phyloP scores from a whole-genome alignment of 495 filamentous ascomycete genomes.

The Neurospora sp. region DNA sequence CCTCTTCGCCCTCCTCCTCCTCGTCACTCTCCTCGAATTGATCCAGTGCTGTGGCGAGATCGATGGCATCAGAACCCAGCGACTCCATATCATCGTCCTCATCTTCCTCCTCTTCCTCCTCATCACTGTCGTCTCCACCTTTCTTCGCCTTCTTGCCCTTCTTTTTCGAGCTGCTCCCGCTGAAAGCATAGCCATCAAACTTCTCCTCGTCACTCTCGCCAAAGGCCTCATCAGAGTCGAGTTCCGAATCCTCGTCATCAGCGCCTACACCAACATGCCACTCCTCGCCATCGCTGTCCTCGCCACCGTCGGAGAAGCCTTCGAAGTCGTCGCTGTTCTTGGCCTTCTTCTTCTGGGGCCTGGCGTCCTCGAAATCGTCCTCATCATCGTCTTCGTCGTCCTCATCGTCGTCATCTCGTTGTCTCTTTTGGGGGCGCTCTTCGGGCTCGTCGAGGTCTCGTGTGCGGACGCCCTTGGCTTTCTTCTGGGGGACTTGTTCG shows the following conservation, averaged over 20 bases:
- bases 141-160: conserved; percentile 24
- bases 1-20: conserved; percentile 25
- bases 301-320: conserved; percentile 32
- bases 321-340: conserved; percentile 30
- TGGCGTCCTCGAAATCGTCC: conserved; percentile 39
- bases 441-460: conserved; percentile 33
- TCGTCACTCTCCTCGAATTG: conserved; percentile 46
- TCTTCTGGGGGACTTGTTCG: conserved; percentile 35
- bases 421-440: conserved; percentile 26
- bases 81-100: conserved; percentile 43
- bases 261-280: conserved; percentile 70
- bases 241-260: conserved; percentile 68
- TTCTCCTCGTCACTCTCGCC: conserved; percentile 78
- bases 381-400: conserved; percentile 44
- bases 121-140: conserved; percentile 37
- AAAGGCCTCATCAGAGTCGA: conserved; percentile 91
- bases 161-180: conserved; percentile 52
- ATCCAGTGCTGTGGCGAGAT: conserved; percentile 74
- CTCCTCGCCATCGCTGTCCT: conserved; percentile 78
- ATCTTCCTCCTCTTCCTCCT: conserved; percentile 48
- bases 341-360: conserved; percentile 33
- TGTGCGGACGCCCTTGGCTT: conserved; percentile 30
- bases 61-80: conserved; percentile 76
- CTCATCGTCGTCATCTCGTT: conserved; percentile 41
- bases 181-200: conserved; percentile 68